Evolutionary conservation across 1,284 basidiomycete genomes (phyloP), one percentile per base, ranked within the genome.

Genomic region (Malassezia pachydermatis): DNA sequence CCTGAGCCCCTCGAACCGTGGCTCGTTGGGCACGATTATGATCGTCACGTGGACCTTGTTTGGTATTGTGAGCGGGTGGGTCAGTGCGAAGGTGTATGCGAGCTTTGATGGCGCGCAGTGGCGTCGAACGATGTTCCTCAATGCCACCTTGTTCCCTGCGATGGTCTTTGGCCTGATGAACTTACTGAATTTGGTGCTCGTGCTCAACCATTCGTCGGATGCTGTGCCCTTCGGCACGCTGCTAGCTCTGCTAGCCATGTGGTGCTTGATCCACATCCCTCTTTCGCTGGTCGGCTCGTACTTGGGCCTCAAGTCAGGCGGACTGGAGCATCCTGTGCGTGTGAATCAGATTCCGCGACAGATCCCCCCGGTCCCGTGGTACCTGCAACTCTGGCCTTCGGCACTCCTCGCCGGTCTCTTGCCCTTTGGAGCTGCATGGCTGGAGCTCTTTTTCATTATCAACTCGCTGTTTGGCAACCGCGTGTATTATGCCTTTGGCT

Each of bases 21-120:
- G 92, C 27, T 85, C 87, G 6, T 79, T 98, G 10, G 88, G 87
- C 1, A 95, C 90, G 1, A 86, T 96, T 37, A 89, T 98, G 83
- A 84, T 96, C 75, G 81, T 96, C 19, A 87, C 83, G 66, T 96
- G 88, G 88, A 87, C 88, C 0, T 77, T 95, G 57, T 96, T 96
- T 65, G 88, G 88, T 72, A 76, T 79, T 83, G 77, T 96, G 45
- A 82, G 86, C 14, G 92, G 92, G 27, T 96, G 94, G 73, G 76
- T 88, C 50, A 89, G 88, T 0, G 84, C 83, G 40, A 79, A 89
- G 23, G 76, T 86, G 4, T 96, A 90, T 69, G 77, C 80, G 9
- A 84, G 87, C 6, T 73, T 96, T 14, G 86, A 85, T 11, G 92
- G 92, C 9, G 77, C 78, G 16, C 77, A 86, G 55, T 84, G 81